Percentiles rank a stretch among this genome's conserved stretches.
phyloP scores from a whole-genome alignment of 768 basidiomycete species.

The Suillus subalutaceus region DNA sequence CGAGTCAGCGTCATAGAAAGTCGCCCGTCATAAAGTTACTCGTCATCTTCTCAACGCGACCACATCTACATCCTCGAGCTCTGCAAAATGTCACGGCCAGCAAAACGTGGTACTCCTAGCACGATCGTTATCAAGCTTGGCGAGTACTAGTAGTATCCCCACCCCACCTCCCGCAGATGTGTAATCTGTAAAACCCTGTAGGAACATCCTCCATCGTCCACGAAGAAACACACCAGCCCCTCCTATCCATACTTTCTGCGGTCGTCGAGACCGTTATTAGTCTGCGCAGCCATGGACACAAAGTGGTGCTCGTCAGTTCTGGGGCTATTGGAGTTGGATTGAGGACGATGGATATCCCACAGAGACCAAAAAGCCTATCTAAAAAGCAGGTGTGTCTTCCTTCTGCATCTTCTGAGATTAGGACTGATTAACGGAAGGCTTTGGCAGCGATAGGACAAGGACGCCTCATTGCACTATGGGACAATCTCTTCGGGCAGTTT shows the following conservation, averaged over 20 bases:
- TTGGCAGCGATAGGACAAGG: constrained; percentile 97
- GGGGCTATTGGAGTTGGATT: constrained; percentile 98
- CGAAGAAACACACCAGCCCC: constrained; percentile 88
- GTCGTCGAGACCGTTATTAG: constrained; percentile 89
- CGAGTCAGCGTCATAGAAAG: not conserved
- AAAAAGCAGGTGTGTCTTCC: constrained; percentile 81
- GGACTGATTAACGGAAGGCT: constrained; percentile 57
- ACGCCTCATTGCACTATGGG: constrained; percentile 93
- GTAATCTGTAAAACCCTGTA: constrained; percentile 18
- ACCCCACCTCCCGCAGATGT: constrained; percentile 11
- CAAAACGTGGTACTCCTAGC: constrained; percentile 39
- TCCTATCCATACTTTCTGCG: constrained; percentile 88
- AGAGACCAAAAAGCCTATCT: constrained; percentile 79
- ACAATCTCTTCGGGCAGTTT: constrained; percentile 92
- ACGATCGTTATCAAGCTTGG: constrained; percentile 90
- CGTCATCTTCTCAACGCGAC: not conserved
- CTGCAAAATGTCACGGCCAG: constrained; percentile 22
- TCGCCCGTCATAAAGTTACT: not conserved
- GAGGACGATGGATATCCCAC: constrained; percentile 84
- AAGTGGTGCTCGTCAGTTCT: constrained; percentile 93
- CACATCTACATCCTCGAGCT: not conserved
- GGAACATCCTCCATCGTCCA: constrained; percentile 98
- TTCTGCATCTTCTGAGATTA: constrained; percentile 14
- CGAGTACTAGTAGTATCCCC: constrained; percentile 34
- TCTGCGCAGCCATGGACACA: constrained; percentile 81